Evolutionary conservation across 2,329 filamentous ascomycete genomes (phyloP).

Genomic region (Rhinocladiella mackenziei): DNA sequence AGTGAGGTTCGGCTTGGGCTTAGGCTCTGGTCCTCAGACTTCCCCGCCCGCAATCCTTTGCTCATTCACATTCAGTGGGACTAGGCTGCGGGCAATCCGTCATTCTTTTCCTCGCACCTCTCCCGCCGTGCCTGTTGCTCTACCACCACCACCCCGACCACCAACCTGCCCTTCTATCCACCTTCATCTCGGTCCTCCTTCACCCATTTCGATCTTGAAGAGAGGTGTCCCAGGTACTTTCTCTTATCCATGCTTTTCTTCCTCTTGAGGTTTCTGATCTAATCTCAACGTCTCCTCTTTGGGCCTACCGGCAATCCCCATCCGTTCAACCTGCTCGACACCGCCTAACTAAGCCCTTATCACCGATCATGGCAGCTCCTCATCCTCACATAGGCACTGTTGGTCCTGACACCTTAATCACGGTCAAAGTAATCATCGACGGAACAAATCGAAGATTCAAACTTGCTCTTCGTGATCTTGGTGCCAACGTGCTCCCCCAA

Average conservation of each 20-base stretch:
- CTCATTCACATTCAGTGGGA: too few relatives aligned
- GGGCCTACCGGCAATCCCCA: slow-evolving; percentile 9
- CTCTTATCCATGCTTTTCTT: slow-evolving; percentile 9
- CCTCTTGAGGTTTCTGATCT: slow-evolving; percentile 10
- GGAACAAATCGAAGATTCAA: slow-evolving; percentile 78
- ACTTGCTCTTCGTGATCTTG: slow-evolving; percentile 80
- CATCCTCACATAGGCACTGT: slow-evolving; percentile 47
- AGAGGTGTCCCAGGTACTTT: slow-evolving; percentile 6
- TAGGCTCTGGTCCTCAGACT: too few relatives aligned
- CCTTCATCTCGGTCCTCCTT: slow-evolving; percentile 1
- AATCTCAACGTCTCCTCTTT: slow-evolving; percentile 9
- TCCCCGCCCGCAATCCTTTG: too few relatives aligned
- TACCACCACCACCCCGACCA: slow-evolving; percentile 9
- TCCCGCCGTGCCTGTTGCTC: too few relatives aligned
- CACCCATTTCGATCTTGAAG: not conserved
- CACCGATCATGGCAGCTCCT: slow-evolving; percentile 38
- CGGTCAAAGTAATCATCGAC: slow-evolving; percentile 77
- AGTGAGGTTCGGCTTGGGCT: too few relatives aligned
- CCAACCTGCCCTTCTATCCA: slow-evolving; percentile 1
- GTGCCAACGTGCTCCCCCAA: slow-evolving; percentile 66
- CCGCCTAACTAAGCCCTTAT: slow-evolving; percentile 31
- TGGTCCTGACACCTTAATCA: slow-evolving; percentile 69
- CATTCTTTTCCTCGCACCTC: too few relatives aligned
- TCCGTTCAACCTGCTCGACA: slow-evolving; percentile 22
- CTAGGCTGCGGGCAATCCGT: slow-evolving; percentile 11